Evolutionary conservation across 108 stramenopile genomes (phyloP), one percentile per base, ranked within the genome.

Genomic region (Skeletonema potamos): DNA sequence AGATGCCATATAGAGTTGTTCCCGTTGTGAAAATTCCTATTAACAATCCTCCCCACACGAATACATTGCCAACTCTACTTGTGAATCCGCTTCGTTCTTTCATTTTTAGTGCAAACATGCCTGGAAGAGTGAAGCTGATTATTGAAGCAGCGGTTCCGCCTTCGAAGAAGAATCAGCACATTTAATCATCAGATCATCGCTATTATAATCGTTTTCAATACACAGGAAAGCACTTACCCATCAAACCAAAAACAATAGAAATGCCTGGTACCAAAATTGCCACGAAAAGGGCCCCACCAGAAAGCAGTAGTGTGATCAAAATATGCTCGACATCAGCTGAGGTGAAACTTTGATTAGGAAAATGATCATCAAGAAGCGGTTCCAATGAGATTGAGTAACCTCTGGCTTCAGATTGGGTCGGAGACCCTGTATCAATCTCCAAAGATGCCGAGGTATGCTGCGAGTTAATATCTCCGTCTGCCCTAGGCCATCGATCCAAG

Each of bases 101-200:
- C 61, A 73, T 68, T 12, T 58, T 46, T 2, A 32, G 54, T 22
- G 77, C 37, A 27, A 91, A 72, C 72, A 85, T 68, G 27, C 88
- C 92, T 27, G 92, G 92, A 5, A 93, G 77, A 46, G 86, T 72
- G 64, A 91, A 91, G 33, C 90, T 86, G 64, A 93, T 72, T 17
- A 90, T 39, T 20, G 84, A 78, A 18, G 81, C 79, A 5, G 89
- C 79, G 2, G 89, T 90, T 29, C 92, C 90, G 2, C 44, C 36
- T 37, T 1, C 9, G 12, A 37, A 10, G 36, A 12, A 37, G 36
- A 37, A 12, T 37, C 12, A 12, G 36, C 36, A 37, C 1, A 12
- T 6, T 2, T 12, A 2, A 37, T 37, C 9, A 37, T 12, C 2
- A 37, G 10, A 10, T 12, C 36, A 37, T 2, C 36, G 36, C 0